These are phyloP conservation scores for Stephania cephalantha DNA, from an alignment of 164 flowering plant genomes.

Conservation along the genomic window DNA sequence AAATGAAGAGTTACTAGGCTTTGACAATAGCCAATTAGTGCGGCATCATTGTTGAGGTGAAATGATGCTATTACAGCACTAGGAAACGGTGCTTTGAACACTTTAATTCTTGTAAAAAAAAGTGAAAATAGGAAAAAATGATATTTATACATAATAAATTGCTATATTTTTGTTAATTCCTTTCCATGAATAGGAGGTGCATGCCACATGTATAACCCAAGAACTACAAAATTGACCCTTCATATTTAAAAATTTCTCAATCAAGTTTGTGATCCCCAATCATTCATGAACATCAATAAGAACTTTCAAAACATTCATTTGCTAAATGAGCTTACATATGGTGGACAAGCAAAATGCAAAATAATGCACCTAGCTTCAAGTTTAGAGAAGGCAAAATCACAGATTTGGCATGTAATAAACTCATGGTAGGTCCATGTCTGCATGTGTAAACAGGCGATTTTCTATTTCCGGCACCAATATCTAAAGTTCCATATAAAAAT, in stretches of 20 bases:
- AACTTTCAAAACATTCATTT: background rate
- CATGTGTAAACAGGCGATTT: background rate
- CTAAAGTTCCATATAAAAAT: background rate
- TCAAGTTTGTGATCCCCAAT: background rate
- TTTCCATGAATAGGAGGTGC: background rate
- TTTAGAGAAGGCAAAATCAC: background rate
- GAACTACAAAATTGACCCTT: background rate
- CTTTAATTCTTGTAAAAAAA: too few species aligned
- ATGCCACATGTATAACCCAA: background rate
- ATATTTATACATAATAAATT: background rate
- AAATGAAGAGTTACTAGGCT: background rate
- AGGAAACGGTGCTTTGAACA: background rate
- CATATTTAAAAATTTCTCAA: background rate
- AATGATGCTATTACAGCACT: background rate
- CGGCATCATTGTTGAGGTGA: background rate
- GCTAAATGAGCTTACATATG: background rate
- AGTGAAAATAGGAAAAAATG: background rate
- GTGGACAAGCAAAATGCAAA: background rate
- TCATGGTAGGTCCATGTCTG: background rate
- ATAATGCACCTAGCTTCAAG: too few species aligned
- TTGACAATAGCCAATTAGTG: background rate
- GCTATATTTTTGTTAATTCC: background rate
- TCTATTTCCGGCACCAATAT: background rate
- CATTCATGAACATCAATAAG: background rate
- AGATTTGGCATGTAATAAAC: background rate